Evolutionary conservation across 2,329 filamentous ascomycete species (phyloP).

Genomic region (Aspergillus sp.): DNA sequence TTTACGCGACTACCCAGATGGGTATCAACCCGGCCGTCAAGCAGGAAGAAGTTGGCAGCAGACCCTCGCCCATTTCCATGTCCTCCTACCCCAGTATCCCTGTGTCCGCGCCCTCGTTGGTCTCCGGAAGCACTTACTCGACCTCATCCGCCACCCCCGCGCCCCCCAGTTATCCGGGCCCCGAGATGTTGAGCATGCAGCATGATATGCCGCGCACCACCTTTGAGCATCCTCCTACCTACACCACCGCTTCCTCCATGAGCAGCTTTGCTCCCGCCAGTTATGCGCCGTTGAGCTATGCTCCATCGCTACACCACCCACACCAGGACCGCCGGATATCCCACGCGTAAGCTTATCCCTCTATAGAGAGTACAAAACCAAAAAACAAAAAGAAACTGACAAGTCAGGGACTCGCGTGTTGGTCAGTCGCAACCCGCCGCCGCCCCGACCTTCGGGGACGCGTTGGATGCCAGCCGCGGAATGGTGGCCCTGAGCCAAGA

Average conservation of each 20-base stretch:
- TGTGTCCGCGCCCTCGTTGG: constrained; percentile 65
- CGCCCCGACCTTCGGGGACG: constrained; percentile 70
- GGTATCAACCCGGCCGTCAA: constrained; percentile 50
- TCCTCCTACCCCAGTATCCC: constrained; percentile 61
- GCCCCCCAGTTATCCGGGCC: constrained; percentile 45
- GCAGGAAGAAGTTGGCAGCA: constrained; percentile 46
- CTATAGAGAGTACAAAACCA: too few species aligned
- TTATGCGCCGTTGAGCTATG: constrained; percentile 74
- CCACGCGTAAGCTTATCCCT: constrained; percentile 62
- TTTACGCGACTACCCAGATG: constrained; percentile 50
- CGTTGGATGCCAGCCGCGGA: constrained; percentile 82
- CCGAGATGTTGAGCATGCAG: constrained; percentile 59
- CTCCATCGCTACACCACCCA: constrained; percentile 50
- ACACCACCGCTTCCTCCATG: constrained; percentile 59
- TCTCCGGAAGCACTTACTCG: constrained; percentile 58
- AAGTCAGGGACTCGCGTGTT: constrained; percentile 27
- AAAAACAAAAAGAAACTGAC: background rate
- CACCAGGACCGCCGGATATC: constrained; percentile 62
- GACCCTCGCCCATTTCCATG: constrained; percentile 46
- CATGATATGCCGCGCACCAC: constrained; percentile 73
- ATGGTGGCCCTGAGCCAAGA: constrained; percentile 97
- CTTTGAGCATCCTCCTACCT: constrained; percentile 62
- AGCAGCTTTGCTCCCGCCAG: constrained; percentile 59
- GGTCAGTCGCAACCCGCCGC: constrained; percentile 43
- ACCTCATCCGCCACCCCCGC: constrained; percentile 35